phyloP scores from a whole-genome alignment of 371 early-diverging fungal genomes.

The Dichotomocladium elegans region DNA sequence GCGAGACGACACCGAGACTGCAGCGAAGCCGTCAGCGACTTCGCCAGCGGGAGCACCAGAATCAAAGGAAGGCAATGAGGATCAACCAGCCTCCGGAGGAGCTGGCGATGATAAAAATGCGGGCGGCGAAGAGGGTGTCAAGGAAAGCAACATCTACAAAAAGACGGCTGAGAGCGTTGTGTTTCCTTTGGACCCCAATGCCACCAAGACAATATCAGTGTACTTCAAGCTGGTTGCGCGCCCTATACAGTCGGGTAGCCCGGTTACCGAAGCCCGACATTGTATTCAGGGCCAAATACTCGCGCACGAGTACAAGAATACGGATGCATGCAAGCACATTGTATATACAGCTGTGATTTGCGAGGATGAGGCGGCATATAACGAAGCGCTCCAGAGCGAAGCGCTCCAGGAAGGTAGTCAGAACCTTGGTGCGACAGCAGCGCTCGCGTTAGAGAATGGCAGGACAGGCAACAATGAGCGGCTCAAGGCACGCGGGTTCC shows the following conservation, averaged over 20 bases:
- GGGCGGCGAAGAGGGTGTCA: background rate
- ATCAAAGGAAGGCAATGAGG: slow-evolving; percentile 11
- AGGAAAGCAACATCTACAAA: slow-evolving; percentile 51
- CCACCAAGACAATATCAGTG: slow-evolving; percentile 65
- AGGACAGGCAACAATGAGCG: background rate
- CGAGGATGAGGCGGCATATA: slow-evolving; percentile 35
- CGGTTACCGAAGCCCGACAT: background rate
- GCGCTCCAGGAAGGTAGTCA: background rate
- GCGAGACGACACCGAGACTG: slow-evolving; percentile 13
- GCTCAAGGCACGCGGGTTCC: background rate
- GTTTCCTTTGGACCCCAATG: slow-evolving; percentile 70
- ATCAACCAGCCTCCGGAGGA: slow-evolving; percentile 2
- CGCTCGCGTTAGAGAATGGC: background rate
- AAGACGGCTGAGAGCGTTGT: slow-evolving; percentile 71
- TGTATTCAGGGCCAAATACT: slow-evolving; percentile 56
- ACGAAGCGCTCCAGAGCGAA: slow-evolving; percentile 26
- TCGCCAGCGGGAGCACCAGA: slow-evolving; percentile 12
- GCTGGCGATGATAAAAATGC: background rate
- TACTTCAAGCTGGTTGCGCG: slow-evolving; percentile 48
- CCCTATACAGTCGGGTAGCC: slow-evolving; percentile 14
- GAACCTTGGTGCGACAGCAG: background rate
- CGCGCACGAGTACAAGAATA: slow-evolving; percentile 90
- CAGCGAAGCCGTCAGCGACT: background rate
- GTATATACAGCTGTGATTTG: slow-evolving; percentile 52
- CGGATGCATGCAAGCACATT: slow-evolving; percentile 81